Evolutionary conservation across 192 early-diverging fungal genomes (phyloP).

Genomic region (Linnemannia schmuckeri): DNA sequence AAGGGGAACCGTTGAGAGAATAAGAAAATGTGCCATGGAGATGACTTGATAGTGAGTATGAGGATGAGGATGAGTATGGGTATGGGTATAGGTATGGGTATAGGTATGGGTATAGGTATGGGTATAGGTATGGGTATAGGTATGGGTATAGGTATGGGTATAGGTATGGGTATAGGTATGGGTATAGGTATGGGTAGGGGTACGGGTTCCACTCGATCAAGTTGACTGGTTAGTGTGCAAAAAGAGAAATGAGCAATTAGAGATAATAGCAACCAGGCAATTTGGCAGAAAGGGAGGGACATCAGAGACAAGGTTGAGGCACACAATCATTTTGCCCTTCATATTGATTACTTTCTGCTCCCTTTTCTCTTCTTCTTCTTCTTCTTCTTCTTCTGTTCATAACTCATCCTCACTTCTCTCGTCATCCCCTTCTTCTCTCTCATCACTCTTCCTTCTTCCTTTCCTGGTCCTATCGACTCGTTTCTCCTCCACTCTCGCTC

Average conservation of each 20-base stretch:
- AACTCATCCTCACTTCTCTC: not conserved
- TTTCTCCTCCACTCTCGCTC: not conserved
- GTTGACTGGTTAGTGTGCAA: not conserved
- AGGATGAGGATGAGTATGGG: too few species aligned
- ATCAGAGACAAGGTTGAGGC: not conserved
- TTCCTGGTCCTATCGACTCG: not conserved
- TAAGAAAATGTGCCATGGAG: too few species aligned
- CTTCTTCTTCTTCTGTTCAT: not conserved
- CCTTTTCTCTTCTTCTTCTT: not conserved
- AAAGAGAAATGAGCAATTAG: not conserved
- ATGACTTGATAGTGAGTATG: too few species aligned
- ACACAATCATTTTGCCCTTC: not conserved
- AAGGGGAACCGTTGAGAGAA: too few species aligned
- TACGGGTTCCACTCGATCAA: too few species aligned
- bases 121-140: too few species aligned
- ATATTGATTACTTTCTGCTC: not conserved
- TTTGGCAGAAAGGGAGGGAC: not conserved
- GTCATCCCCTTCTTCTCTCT: conserved; percentile 1
- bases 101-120: too few species aligned
- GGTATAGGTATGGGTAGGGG: too few species aligned
- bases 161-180: too few species aligned
- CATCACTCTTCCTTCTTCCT: not conserved
- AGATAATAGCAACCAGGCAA: not conserved
- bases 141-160: too few species aligned
- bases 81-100: too few species aligned